Evolutionary conservation across 2,329 filamentous ascomycete genomes (phyloP).

Genomic region (Cladosporium sp.): DNA sequence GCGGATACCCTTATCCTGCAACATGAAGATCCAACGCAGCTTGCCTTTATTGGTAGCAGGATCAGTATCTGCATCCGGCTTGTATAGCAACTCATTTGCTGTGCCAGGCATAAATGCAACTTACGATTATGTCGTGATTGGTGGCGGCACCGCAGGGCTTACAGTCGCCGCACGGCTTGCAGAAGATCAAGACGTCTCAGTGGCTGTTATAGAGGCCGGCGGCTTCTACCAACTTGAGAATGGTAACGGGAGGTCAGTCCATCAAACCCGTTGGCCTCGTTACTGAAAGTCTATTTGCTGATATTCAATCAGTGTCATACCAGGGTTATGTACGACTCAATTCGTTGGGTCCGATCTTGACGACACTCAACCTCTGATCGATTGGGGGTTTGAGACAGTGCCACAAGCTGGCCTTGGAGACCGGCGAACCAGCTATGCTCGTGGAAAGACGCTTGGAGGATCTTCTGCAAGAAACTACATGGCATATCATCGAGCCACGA

Average conservation of each 20-base stretch:
- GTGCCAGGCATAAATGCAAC: constrained; percentile 6
- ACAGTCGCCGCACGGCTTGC: constrained; percentile 21
- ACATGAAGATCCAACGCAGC: too few species aligned
- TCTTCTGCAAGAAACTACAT: constrained; percentile 25
- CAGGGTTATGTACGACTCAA: constrained; percentile 5
- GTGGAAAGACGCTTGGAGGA: constrained; percentile 29
- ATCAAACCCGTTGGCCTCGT: too few species aligned
- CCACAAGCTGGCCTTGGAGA: constrained; percentile 22
- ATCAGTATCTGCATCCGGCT: background rate
- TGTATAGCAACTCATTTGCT: constrained; percentile 7
- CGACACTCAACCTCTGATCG: constrained; percentile 23
- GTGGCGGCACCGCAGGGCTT: constrained; percentile 19
- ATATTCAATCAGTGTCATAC: constrained; percentile 6
- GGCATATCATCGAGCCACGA: constrained; percentile 29
- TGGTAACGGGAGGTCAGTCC: constrained; percentile 15
- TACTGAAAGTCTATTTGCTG: background rate
- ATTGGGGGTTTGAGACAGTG: constrained; percentile 26
- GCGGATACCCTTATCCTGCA: too few species aligned
- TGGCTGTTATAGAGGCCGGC: constrained; percentile 25
- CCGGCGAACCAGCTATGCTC: constrained; percentile 23
- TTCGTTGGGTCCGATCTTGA: constrained; percentile 9
- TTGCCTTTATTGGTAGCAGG: too few species aligned
- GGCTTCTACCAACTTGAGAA: constrained; percentile 22
- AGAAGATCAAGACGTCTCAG: constrained; percentile 13
- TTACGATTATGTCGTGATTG: constrained; percentile 23